Evolutionary conservation across 352 stramenopile species (phyloP), one percentile per base, ranked within the genome.

Genomic region (Phytophthora kernoviae): DNA sequence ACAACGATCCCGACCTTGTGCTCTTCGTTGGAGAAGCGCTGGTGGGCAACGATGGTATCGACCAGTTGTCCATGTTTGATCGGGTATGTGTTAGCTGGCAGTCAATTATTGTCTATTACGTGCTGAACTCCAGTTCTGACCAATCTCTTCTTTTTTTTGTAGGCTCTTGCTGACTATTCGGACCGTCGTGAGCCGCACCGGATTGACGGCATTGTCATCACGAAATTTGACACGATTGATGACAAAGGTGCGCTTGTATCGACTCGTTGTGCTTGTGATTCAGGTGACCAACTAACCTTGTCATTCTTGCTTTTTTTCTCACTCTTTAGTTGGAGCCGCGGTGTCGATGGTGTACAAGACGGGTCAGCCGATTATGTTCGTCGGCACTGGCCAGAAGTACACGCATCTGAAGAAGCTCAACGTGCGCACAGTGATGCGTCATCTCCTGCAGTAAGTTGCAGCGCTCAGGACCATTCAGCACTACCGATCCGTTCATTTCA

Each of bases 211-310:
- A 98, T 99, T 63, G 90, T 99, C 54, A 88, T 99, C 59, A 99
- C 98, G 46, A 99, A 99, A 77, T 99, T 99, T 68, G 98, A 99
- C 81, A 99, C 97, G 9, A 98, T 99, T 49, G 97, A 98, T 62
- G 97, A 99, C 74, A 99, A 99, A 77, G 81, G 83, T 92, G 51
- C 20, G 69, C 68, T 51, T 46, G n/a, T 27, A 5, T 21, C 11
- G 17, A 46, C 24, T 10, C 42, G 33, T 12, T 26, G 39, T 22
- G 18, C 6, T 51, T 0, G 56, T 18, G 11, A 22, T 43, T 64
- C 5, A 58, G 14, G 21, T 17, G 33, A 26, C 53, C 61, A 24
- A 33, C 41, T 56, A 33, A 12, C 24, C 4, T 33, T 59, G 4
- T 64, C 30, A 15, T 57, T 1, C 40, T 50, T 15, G n/a, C 24